Evolutionary conservation across 2,329 filamentous ascomycete genomes (phyloP), one percentile per base, ranked within the genome.

Genomic region (Aspergillus viridinutans): DNA sequence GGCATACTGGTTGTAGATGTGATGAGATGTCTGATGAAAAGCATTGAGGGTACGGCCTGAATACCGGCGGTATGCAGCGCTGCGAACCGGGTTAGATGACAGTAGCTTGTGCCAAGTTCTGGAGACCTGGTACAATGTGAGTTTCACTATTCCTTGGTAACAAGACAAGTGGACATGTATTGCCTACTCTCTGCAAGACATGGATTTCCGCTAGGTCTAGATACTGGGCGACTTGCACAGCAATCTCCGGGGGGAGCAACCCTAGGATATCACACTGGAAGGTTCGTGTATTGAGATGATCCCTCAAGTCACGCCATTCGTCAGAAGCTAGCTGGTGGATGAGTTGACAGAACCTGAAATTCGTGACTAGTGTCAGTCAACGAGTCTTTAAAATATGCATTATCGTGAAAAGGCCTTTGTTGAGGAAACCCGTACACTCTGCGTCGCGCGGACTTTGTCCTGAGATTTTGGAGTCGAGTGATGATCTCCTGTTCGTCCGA

Each of bases 191-290:
- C 50, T 67, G 66, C 23, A 71, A 60, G 9, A 60, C 21, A 50
- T 74, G 49, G 29, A 71, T 17, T 25, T 76, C 72, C 4, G 51
- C 48, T 3, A 72, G 53, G 28, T 64, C 52, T 14, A 75, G 49
- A 53, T 69, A 60, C 23, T 63, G 51, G 7, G 62, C 59, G 23
- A 76, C 56, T 28, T 67, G 61, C 9, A 63, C 58, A 3, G 66
- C 64, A n/a, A 76, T 54, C 57, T 76, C 74, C 5, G 67, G 14
- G 3, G 73, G 74, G 25, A 74, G 52, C 1, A 58, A 58, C 14
- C 62, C 66, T 3, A 76, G 40, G n/a, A 76, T 64, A 57, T 76
- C 74, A 35, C 61, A 64, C 23, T 71, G 60, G 26, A 74, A 67
- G 14, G 61, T 62, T 20, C 55, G 56, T n/a, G 53, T 20, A 38